Evolutionary conservation across 148 eudicot genomes (phyloP).

Genomic region (Amaranthus hypochondriacus): DNA sequence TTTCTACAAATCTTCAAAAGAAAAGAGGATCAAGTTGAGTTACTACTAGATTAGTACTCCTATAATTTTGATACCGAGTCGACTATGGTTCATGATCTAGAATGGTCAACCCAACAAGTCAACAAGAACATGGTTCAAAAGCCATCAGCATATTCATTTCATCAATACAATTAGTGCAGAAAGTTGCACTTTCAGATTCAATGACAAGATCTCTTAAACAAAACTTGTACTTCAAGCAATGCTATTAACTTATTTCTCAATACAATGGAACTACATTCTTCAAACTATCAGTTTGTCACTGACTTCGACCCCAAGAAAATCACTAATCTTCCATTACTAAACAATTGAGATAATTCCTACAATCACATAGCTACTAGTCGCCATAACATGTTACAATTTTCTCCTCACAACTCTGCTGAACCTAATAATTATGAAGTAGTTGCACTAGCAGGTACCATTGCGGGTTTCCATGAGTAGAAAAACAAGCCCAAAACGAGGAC

Average conservation of each 20-base stretch:
- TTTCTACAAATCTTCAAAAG: too few species aligned
- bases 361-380: slow-evolving; percentile 7
- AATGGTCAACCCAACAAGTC: too few species aligned
- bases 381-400: neutral
- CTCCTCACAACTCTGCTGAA: neutral
- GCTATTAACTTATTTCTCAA: neutral
- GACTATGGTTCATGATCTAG: too few species aligned
- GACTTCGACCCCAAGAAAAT: neutral
- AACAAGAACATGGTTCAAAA: too few species aligned
- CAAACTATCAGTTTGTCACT: neutral
- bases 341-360: neutral
- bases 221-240: neutral
- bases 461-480: slow-evolving; percentile 56
- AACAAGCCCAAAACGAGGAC: slow-evolving; percentile 73
- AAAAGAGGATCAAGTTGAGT: too few species aligned
- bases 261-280: neutral
- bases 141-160: too few species aligned
- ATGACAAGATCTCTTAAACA: neutral
- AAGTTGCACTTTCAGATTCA: neutral
- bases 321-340: neutral
- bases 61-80: too few species aligned
- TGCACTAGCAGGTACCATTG: slow-evolving; percentile 28
- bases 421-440: slow-evolving; percentile 26
- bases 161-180: too few species aligned
- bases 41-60: too few species aligned